A percentile compares a stretch with the other conserved stretches of the same genome.
These are phyloP conservation scores for Friedmanniomyces endolithicus DNA, from an alignment of 495 filamentous ascomycete species.

Conservation along the genomic window DNA sequence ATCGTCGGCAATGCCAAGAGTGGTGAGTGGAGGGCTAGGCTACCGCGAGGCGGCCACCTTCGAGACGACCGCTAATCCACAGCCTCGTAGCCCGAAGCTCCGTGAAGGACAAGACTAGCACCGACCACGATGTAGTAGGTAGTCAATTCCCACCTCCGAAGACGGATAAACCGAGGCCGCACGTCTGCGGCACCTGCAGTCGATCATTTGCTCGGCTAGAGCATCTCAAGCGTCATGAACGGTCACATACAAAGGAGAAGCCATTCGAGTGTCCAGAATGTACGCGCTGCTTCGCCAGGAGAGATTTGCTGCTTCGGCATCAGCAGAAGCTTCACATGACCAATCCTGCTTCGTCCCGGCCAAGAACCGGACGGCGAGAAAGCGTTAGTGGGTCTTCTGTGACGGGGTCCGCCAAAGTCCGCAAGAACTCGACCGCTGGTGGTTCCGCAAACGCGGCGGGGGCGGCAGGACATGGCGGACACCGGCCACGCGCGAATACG, in stretches of 20 bases:
- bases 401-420: conserved; percentile 42
- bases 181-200: conserved; percentile 85
- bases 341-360: conserved; percentile 77
- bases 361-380: conserved; percentile 67
- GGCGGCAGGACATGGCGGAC: conserved; percentile 40
- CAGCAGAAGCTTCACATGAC: conserved; percentile 99
- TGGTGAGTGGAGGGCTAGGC: background rate
- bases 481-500: conserved; percentile 89
- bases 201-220: conserved; percentile 91
- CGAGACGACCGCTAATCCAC: background rate
- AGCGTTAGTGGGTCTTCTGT: conserved; percentile 52
- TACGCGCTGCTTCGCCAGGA: conserved; percentile 82
- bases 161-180: conserved; percentile 92
- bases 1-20: background rate
- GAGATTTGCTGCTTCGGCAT: conserved; percentile 84
- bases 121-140: conserved; percentile 1
- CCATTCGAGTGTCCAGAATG: conserved; percentile 98
- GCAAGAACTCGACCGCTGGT: conserved; percentile 82
- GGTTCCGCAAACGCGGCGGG: conserved; percentile 34
- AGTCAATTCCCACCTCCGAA: conserved; percentile 61
- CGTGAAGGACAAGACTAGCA: background rate
- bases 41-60: background rate
- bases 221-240: conserved; percentile 95
- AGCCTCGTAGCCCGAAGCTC: background rate
- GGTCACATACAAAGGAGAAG: conserved; percentile 98